phyloP scores from a whole-genome alignment of 495 filamentous ascomycete genomes.

The Massariosphaeria phaeospora region DNA sequence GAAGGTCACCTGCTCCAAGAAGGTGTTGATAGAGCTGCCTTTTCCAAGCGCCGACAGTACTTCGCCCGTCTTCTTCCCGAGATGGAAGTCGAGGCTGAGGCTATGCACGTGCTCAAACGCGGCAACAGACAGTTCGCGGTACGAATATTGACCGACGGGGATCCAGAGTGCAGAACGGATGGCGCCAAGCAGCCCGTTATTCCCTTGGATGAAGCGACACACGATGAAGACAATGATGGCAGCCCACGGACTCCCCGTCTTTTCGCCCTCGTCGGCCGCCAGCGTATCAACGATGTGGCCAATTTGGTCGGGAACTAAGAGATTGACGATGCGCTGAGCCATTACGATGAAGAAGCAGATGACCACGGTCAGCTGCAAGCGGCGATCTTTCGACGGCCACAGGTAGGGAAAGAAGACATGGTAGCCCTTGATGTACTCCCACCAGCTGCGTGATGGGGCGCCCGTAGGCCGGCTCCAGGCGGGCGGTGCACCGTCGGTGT shows the following conservation, averaged over 20 bases:
- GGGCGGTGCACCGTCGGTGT: slow-evolving; percentile 41
- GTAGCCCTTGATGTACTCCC: slow-evolving; percentile 87
- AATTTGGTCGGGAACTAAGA: slow-evolving; percentile 72
- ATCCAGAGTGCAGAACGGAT: slow-evolving; percentile 83
- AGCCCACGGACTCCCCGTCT: slow-evolving; percentile 52
- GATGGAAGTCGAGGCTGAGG: slow-evolving; percentile 91
- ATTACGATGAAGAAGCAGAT: slow-evolving; percentile 73
- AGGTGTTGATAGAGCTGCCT: slow-evolving; percentile 91
- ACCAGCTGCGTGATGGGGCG: slow-evolving; percentile 67
- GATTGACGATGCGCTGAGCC: slow-evolving; percentile 72
- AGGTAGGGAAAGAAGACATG: slow-evolving; percentile 88
- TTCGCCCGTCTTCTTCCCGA: slow-evolving; percentile 94
- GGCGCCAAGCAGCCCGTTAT: slow-evolving; percentile 79
- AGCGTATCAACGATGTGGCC: slow-evolving; percentile 68
- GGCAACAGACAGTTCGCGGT: slow-evolving; percentile 86
- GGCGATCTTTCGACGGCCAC: slow-evolving; percentile 74
- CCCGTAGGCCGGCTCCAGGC: slow-evolving; percentile 65
- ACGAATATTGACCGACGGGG: slow-evolving; percentile 92
- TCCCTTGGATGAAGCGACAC: slow-evolving; percentile 81
- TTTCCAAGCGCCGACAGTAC: slow-evolving; percentile 93
- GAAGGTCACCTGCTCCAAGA: slow-evolving; percentile 93
- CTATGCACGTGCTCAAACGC: slow-evolving; percentile 96
- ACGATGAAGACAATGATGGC: slow-evolving; percentile 73
- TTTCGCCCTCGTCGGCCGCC: slow-evolving; percentile 45
- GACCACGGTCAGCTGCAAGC: slow-evolving; percentile 69